phyloP scores from a whole-genome alignment of 805 yeast genomes.

The Cyberlindnera lachancei region DNA sequence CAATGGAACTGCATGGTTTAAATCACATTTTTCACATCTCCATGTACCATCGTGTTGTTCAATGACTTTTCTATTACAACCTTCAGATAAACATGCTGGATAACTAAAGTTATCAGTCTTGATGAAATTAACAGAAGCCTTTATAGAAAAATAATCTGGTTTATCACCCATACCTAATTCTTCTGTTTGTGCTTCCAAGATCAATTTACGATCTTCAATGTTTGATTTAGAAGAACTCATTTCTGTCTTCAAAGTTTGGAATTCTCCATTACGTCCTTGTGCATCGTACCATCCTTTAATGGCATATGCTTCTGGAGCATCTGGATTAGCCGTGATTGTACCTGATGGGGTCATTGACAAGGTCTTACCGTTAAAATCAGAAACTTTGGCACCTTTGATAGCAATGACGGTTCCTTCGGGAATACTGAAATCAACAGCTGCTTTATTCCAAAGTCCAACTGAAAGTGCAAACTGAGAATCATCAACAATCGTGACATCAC shows the following conservation, averaged over 20 bases:
- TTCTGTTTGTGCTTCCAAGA: conserved; percentile 56
- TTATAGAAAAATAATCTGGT: conserved; percentile 70
- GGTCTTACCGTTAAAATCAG: conserved; percentile 82
- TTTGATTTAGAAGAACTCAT: conserved; percentile 31
- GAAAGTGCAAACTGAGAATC: conserved; percentile 67
- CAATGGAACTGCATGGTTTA: conserved; percentile 57
- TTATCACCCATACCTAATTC: conserved; percentile 68
- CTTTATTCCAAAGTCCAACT: conserved; percentile 86
- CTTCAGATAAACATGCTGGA: conserved; percentile 77
- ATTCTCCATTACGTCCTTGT: conserved; percentile 56
- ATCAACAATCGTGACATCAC: conserved; percentile 84
- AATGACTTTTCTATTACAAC: conserved; percentile 78
- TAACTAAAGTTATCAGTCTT: conserved; percentile 75
- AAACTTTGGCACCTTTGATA: conserved; percentile 81
- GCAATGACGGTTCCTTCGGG: conserved; percentile 84
- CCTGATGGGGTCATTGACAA: conserved; percentile 77
- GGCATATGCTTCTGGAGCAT: conserved; percentile 76
- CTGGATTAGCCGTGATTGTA: conserved; percentile 73
- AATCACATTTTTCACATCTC: conserved; percentile 92
- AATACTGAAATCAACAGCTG: conserved; percentile 68
- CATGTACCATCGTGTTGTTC: conserved; percentile 69
- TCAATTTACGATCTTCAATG: conserved; percentile 54
- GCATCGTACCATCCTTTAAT: conserved; percentile 94
- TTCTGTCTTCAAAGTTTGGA: conserved; percentile 56
- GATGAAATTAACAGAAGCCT: conserved; percentile 66